Conservation (phyloP, 2,329 filamentous ascomycete genomes). For the Pyricularia sp. region DNA sequence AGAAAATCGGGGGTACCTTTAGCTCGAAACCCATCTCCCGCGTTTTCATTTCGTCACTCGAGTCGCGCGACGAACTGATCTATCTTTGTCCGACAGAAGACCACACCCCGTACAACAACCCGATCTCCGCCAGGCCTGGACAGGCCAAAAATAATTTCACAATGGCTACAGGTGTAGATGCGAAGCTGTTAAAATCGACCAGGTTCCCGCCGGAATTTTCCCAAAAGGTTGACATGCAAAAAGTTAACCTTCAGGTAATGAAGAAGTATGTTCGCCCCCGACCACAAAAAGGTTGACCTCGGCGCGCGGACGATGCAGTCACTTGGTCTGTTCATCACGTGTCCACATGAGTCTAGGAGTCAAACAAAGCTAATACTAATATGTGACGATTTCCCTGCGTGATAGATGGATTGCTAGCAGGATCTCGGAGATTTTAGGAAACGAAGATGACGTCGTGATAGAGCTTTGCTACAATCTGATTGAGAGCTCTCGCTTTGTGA, state of each 20-base stretch:
- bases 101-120: background rate
- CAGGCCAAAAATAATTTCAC: conserved; percentile 8
- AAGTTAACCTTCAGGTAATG: conserved; percentile 95
- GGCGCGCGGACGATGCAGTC: background rate
- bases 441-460: conserved; percentile 90
- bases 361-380: background rate
- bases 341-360: background rate
- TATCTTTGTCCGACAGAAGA: background rate
- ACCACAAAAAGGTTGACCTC: background rate
- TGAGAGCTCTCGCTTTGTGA: conserved; percentile 64
- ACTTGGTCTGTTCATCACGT: background rate
- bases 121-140: background rate
- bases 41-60: background rate
- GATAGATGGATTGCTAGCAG: conserved; percentile 82
- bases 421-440: conserved; percentile 78
- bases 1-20: background rate
- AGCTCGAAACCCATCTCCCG: background rate
- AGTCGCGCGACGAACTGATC: background rate
- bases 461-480: conserved; percentile 62
- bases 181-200: conserved; percentile 77
- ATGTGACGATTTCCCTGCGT: background rate
- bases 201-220: conserved; percentile 92
- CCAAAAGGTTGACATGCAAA: conserved; percentile 91
- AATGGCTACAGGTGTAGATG: conserved; percentile 78
- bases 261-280: conserved; percentile 58